Evolutionary conservation across 1,284 basidiomycete species (phyloP).

Genomic region (Peniophora sp.): DNA sequence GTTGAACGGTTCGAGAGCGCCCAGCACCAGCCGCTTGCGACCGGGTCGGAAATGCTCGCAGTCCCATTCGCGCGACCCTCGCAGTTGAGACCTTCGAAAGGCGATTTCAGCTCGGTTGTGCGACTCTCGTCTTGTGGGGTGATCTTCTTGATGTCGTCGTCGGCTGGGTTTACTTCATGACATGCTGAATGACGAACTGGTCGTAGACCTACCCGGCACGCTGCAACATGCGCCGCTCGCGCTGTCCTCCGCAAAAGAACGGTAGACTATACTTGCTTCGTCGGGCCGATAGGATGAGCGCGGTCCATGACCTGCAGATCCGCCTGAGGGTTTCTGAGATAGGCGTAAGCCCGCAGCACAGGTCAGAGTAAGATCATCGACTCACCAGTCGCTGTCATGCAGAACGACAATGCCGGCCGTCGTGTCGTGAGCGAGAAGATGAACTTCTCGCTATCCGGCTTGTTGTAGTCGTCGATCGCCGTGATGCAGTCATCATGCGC

Average conservation of each 20-base stretch:
- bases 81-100: constrained; percentile 86
- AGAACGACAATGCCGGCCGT: constrained; percentile 93
- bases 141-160: constrained; percentile 94
- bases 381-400: constrained; percentile 95
- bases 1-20: constrained; percentile 89
- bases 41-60: constrained; percentile 87
- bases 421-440: constrained; percentile 94
- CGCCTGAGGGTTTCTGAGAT: constrained; percentile 87
- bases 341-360: too few species aligned
- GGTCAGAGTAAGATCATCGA: neutral
- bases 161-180: constrained; percentile 78
- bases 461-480: constrained; percentile 98
- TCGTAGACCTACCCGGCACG: constrained; percentile 96
- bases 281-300: constrained; percentile 97
- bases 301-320: constrained; percentile 99
- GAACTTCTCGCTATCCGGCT: constrained; percentile 91
- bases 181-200: constrained; percentile 97
- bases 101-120: constrained; percentile 92
- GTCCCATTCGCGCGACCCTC: constrained; percentile 97
- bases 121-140: constrained; percentile 89
- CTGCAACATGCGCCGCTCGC: constrained; percentile 97
- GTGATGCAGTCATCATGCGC: constrained; percentile 94
- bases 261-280: constrained; percentile 99
- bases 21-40: constrained; percentile 68
- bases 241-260: constrained; percentile 94